A percentile compares a stretch with the other conserved stretches of the same genome.
Evolutionary conservation across 768 basidiomycete genomes (phyloP).

Genomic region (Crepidotus variabilis): DNA sequence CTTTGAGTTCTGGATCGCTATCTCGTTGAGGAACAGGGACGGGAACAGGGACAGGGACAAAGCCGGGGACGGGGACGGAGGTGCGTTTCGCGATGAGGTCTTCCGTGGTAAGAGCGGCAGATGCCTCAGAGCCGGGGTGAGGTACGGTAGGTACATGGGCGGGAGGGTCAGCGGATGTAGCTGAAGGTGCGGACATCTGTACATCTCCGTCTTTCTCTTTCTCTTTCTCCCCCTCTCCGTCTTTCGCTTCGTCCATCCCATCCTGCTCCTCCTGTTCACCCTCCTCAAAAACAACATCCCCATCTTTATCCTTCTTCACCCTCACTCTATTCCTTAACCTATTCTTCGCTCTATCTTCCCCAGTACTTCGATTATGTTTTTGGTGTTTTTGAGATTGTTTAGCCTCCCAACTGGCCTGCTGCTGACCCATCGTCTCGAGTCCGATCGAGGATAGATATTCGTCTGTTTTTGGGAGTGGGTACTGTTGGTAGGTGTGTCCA

Average conservation of each 20-base stretch:
- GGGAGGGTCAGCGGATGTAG: neutral
- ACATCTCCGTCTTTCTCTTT: neutral
- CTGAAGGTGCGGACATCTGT: neutral
- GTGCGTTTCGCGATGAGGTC: neutral
- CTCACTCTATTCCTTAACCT: neutral
- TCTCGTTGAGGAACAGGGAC: neutral
- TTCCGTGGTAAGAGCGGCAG: neutral
- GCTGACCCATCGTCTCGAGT: constrained; percentile 16
- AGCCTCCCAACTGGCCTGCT: neutral
- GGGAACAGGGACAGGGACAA: neutral
- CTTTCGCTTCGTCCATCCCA: neutral
- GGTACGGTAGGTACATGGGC: neutral
- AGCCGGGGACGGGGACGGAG: neutral
- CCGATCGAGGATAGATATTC: constrained; percentile 57
- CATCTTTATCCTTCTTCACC: neutral
- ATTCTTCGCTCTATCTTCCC: neutral
- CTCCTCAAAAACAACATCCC: constrained; percentile 29
- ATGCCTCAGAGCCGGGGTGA: no score
- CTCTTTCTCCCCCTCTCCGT: neutral
- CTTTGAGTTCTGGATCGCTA: constrained; percentile 1
- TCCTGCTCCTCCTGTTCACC: constrained; percentile 34
- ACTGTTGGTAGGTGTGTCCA: constrained; percentile 38
- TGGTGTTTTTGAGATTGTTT: constrained; percentile 11
- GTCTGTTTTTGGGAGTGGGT: constrained; percentile 59
- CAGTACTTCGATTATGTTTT: neutral